A percentile compares a stretch with the other conserved stretches of the same genome.
Evolutionary conservation across 2,329 filamentous ascomycete genomes (phyloP).

Genomic region (Mycosphaerella arachidis): DNA sequence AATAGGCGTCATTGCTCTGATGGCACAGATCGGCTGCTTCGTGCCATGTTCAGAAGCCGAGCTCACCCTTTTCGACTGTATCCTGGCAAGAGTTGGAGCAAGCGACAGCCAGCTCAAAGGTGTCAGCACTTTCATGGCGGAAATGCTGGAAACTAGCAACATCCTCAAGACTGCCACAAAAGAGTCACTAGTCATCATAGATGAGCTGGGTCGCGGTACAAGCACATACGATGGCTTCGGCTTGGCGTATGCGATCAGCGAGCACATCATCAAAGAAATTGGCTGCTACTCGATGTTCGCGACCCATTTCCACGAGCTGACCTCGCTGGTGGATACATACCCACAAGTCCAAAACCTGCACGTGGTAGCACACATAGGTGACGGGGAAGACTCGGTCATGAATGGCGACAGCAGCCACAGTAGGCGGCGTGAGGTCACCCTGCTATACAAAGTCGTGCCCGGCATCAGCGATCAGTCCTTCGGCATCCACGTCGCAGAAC

Average conservation of each 20-base stretch:
- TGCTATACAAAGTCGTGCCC: constrained; percentile 93
- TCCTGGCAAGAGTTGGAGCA: constrained; percentile 90
- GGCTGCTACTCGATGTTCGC: constrained; percentile 92
- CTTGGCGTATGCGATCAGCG: constrained; percentile 97
- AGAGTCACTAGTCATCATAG: constrained; percentile 96
- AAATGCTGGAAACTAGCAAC: constrained; percentile 98
- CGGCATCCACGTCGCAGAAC: constrained; percentile 94
- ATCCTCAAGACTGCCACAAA: constrained; percentile 95
- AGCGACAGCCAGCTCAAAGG: constrained; percentile 96
- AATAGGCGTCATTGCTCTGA: constrained; percentile 91
- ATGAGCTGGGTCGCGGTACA: constrained; percentile 92
- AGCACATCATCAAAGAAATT: constrained; percentile 94
- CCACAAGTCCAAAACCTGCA: constrained; percentile 89
- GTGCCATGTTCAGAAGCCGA: constrained; percentile 89
- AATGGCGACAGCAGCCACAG: constrained; percentile 33
- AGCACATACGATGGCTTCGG: constrained; percentile 98
- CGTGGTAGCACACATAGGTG: constrained; percentile 85
- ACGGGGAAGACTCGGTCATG: constrained; percentile 40
- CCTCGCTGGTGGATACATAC: constrained; percentile 80
- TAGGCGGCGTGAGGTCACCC: constrained; percentile 76
- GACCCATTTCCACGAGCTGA: constrained; percentile 97
- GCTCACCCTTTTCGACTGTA: constrained; percentile 92
- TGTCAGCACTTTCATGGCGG: constrained; percentile 98
- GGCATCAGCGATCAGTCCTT: constrained; percentile 97
- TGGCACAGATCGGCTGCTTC: constrained; percentile 96